Percentiles rank a stretch among this genome's conserved stretches.
Conservation (phyloP, 768 basidiomycete species). For the Strobilomyces echinocephalus region DNA sequence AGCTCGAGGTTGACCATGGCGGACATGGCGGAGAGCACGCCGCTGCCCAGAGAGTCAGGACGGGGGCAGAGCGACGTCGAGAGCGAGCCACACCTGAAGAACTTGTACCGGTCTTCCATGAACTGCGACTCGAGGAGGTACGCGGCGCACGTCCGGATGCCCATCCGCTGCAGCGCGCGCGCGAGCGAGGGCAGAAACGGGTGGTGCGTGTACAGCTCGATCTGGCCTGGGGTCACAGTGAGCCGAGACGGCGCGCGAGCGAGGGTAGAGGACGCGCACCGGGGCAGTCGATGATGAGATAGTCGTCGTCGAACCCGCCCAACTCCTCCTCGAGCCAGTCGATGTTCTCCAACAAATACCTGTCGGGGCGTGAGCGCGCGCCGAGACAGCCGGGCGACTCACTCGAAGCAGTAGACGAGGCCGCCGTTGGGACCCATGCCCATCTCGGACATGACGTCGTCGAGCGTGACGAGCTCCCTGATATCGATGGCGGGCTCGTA, state of each 20-base stretch:
- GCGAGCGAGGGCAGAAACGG: constrained; percentile 91
- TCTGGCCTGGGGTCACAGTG: constrained; percentile 65
- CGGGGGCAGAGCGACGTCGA: neutral
- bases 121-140: constrained; percentile 98
- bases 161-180: constrained; percentile 65
- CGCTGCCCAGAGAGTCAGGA: constrained; percentile 36
- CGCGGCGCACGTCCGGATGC: constrained; percentile 80
- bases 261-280: constrained; percentile 40
- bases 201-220: constrained; percentile 98
- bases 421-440: constrained; percentile 97
- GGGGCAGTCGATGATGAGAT: constrained; percentile 89
- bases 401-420: constrained; percentile 98
- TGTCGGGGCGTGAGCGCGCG: constrained; percentile 29
- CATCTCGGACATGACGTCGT: constrained; percentile 95
- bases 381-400: constrained; percentile 42
- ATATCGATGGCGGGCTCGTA: constrained; percentile 93
- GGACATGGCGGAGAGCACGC: constrained; percentile 96
- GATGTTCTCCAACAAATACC: constrained; percentile 94
- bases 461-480: constrained; percentile 81
- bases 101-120: constrained; percentile 99
- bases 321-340: constrained; percentile 98
- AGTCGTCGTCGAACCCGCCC: constrained; percentile 93
- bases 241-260: constrained; percentile 2
- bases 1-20: constrained; percentile 98
- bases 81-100: constrained; percentile 64